These are phyloP conservation scores for Cenococcum geophilum DNA, from an alignment of 495 filamentous ascomycete species.

Conservation along the genomic window DNA sequence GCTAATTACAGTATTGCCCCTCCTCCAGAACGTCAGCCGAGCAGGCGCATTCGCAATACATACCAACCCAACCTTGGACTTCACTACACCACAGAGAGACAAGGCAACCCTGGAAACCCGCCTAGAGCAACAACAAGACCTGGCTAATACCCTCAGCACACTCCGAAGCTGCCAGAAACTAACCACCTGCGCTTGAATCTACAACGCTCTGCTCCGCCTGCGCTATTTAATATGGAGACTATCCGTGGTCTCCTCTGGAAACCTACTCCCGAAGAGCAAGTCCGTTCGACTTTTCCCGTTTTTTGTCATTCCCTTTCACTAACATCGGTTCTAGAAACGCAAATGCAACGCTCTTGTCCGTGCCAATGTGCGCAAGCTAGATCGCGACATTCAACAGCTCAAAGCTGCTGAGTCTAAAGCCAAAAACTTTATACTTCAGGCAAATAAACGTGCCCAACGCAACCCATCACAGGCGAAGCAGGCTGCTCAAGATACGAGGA, in stretches of 20 bases:
- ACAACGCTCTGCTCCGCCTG: no score
- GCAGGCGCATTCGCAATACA: no score
- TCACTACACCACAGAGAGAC: no score
- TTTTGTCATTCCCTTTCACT: background rate
- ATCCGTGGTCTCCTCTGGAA: slow-evolving; percentile 83
- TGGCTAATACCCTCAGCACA: background rate
- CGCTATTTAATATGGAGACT: slow-evolving; percentile 64
- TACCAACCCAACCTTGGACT: no score
- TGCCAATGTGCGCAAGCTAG: slow-evolving; percentile 84
- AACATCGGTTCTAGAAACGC: slow-evolving; percentile 56
- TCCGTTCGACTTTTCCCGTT: slow-evolving; percentile 32
- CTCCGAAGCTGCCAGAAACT: no score
- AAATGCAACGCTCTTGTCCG: slow-evolving; percentile 95
- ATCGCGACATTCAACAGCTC: slow-evolving; percentile 79
- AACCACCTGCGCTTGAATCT: background rate
- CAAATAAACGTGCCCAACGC: slow-evolving; percentile 69
- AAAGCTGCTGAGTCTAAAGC: slow-evolving; percentile 75
- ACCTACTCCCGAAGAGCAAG: slow-evolving; percentile 87
- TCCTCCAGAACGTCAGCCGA: background rate
- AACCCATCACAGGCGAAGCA: slow-evolving; percentile 69
- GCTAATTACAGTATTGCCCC: background rate
- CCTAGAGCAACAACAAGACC: no score
- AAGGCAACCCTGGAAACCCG: no score
- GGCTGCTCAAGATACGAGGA: slow-evolving; percentile 70
- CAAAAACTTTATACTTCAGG: slow-evolving; percentile 72